Evolutionary conservation across 495 filamentous ascomycete genomes (phyloP), one percentile per base, ranked within the genome.

Genomic region (Antarctomyces pellizariae): DNA sequence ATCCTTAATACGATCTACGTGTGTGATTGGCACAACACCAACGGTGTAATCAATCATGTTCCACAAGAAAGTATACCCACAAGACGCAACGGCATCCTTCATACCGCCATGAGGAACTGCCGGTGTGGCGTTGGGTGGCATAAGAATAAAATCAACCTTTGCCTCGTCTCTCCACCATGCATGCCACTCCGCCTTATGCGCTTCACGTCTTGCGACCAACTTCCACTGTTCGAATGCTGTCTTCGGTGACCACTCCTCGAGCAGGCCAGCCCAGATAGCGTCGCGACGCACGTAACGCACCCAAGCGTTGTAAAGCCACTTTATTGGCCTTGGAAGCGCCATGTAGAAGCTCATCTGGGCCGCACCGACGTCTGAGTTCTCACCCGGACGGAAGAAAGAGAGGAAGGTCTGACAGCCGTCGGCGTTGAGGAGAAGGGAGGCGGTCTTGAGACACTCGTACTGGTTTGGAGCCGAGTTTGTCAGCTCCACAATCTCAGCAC

Each of bases 61-160:
- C 57, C 84, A 97, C 29, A 97, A 52, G 44, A 97, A 92, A 0
- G 84, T 93, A 45, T 97, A 95, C 2, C 82, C 83, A 39, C 86
- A 97, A 21, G 69, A 76, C 29, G 70, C 73, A 21, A 92, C 76
- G 0, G 77, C 79, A 32, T 78, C 64, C 35, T 65, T 65, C 79
- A 91, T 92, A 3, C 68, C 84, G 22, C 71, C 64, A 44, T 84
- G 78, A 1, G 80, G 83, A 9, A 92, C 64, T 7, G 84, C 86
- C 0, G 86, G 84, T 9, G 79, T 82, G 0, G 84, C 78, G 47
- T 93, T 90, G 2, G 69, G 75, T n/a, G 75, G 74, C 16, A 75
- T 71, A 9, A 93, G 43, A 17, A 95, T 59, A 30, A 84, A 71
- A 40, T 93, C 86, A 33, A 76, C 55, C 28, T 66, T 54, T 20